phyloP scores from a whole-genome alignment of 2,329 filamentous ascomycete species.

The Botrytis pseudocinerea region DNA sequence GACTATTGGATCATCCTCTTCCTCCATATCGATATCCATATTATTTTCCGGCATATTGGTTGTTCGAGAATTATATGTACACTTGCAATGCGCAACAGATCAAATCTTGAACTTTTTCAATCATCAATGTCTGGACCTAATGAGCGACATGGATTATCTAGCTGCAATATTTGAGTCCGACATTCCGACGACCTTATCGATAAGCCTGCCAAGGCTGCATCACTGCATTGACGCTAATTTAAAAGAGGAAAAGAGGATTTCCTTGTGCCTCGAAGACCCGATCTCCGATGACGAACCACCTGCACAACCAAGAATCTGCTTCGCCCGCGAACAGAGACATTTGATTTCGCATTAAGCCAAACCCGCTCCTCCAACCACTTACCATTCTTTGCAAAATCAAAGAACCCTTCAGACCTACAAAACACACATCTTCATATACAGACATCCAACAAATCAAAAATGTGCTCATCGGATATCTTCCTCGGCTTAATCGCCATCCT shows the following conservation, averaged over 20 bases:
- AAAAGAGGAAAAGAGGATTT: not conserved
- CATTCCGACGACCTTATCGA: constrained; percentile 5
- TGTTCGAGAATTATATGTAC: not conserved
- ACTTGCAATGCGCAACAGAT: not conserved
- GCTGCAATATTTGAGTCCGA: not conserved
- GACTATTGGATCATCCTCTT: constrained; percentile 66
- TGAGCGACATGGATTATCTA: constrained; percentile 1
- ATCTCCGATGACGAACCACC: constrained; percentile 16
- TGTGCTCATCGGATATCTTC: constrained; percentile 64
- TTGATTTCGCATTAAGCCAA: constrained; percentile 9
- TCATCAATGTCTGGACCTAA: constrained; percentile 4
- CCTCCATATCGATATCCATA: constrained; percentile 9
- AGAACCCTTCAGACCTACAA: not conserved
- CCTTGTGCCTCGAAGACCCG: constrained; percentile 5
- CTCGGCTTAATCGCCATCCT: constrained; percentile 65
- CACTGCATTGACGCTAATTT: not conserved
- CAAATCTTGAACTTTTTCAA: constrained; percentile 20
- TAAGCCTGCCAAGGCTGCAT: not conserved
- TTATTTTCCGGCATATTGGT: constrained; percentile 15
- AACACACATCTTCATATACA: not conserved
- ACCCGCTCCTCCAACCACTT: not conserved
- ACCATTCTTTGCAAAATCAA: not conserved
- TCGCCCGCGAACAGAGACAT: constrained; percentile 18
- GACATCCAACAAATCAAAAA: constrained; percentile 37
- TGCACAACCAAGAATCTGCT: constrained; percentile 9